Percentiles rank a stretch among this genome's conserved stretches.
phyloP scores from a whole-genome alignment of 257 asterid species.

The Solanum medicagineum region DNA sequence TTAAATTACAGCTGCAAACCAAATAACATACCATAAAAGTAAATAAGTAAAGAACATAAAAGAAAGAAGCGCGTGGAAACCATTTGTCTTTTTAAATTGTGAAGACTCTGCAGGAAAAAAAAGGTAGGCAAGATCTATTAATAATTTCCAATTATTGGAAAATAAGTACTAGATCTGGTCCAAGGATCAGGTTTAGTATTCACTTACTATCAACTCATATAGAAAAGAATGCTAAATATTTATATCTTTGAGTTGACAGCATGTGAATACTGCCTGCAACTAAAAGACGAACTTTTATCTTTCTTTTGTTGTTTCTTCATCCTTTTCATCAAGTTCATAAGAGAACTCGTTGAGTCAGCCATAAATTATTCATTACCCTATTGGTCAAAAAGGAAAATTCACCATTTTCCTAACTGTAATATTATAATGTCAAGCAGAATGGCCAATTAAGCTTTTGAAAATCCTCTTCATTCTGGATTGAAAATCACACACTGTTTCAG shows the following conservation, averaged over 20 bases:
- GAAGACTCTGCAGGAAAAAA: background rate
- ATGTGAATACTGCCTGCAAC: background rate
- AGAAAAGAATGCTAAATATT: background rate
- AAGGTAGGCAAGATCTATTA: background rate
- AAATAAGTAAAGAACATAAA: background rate
- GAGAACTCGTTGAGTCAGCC: background rate
- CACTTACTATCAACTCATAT: background rate
- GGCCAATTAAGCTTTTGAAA: background rate
- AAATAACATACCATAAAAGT: background rate
- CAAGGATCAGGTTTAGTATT: background rate
- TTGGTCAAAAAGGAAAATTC: background rate
- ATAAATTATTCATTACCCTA: background rate
- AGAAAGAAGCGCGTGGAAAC: background rate
- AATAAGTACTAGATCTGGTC: background rate
- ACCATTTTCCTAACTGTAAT: background rate
- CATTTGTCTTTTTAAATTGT: background rate
- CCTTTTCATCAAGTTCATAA: background rate
- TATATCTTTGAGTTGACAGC: background rate
- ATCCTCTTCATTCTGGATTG: background rate
- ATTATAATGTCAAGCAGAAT: background rate
- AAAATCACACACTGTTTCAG: background rate
- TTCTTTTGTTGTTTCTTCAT: background rate
- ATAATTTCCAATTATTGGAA: background rate
- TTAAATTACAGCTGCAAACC: background rate
- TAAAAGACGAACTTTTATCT: background rate